A percentile compares a stretch with the other conserved stretches of the same genome.
These are phyloP conservation scores for Fusarium sp. DNA, from an alignment of 2,329 filamentous ascomycete genomes.

Conservation along the genomic window DNA sequence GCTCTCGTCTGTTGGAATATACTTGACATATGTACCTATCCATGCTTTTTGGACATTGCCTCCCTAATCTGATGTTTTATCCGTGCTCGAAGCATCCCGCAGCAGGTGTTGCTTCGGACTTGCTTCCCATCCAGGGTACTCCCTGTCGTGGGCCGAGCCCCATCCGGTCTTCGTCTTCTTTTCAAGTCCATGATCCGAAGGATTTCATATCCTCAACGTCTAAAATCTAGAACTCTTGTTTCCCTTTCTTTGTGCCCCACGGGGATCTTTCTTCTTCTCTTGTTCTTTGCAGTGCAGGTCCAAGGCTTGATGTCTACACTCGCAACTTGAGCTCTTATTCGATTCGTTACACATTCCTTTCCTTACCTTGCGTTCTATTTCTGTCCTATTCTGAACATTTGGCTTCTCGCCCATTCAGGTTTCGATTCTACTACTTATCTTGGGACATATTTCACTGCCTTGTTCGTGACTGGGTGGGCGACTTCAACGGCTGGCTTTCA, in stretches of 20 bases:
- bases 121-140: conserved; percentile 34
- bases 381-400: neutral
- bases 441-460: neutral
- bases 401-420: neutral
- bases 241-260: conserved; percentile 9
- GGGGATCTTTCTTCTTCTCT: conserved; percentile 11
- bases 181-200: conserved; percentile 4
- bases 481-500: neutral
- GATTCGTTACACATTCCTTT: conserved; percentile 34
- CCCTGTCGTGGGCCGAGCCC: conserved; percentile 29
- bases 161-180: conserved; percentile 18
- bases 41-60: conserved; percentile 1
- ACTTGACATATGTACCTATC: neutral
- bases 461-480: neutral
- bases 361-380: conserved; percentile 21
- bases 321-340: conserved; percentile 15
- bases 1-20: neutral
- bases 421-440: neutral
- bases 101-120: conserved; percentile 35
- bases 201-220: conserved; percentile 9
- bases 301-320: conserved; percentile 38
- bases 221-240: conserved; percentile 19
- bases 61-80: conserved; percentile 24
- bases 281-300: conserved; percentile 28
- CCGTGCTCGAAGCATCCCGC: conserved; percentile 28